phyloP scores from a whole-genome alignment of 2,329 filamentous ascomycete species.

The Metarhizium humberi region DNA sequence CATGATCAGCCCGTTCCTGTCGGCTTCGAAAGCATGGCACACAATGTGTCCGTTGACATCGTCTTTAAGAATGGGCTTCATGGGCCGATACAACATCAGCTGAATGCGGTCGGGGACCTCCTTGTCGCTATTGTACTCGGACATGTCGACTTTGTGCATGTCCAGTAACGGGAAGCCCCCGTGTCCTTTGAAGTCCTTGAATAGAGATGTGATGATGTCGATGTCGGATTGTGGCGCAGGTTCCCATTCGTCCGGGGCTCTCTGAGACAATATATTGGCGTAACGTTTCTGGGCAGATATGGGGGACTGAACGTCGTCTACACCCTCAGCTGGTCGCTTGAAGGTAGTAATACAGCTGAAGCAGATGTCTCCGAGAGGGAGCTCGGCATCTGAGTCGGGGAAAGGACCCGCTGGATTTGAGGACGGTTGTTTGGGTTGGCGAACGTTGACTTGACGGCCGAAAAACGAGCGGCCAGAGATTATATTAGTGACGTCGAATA shows the following conservation, averaged over 20 bases:
- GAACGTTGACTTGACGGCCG: constrained; percentile 38
- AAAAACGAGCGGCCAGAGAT: constrained; percentile 37
- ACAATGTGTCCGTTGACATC: constrained; percentile 36
- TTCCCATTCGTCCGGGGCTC: constrained; percentile 32
- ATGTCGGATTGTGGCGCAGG: constrained; percentile 37
- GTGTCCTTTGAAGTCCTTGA: constrained; percentile 16
- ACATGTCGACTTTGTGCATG: constrained; percentile 47
- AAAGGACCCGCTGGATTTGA: constrained; percentile 26
- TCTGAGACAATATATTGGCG: constrained; percentile 26
- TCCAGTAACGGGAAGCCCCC: constrained; percentile 40
- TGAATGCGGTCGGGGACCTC: constrained; percentile 36
- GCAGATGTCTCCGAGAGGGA: constrained; percentile 31
- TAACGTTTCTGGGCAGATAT: constrained; percentile 33
- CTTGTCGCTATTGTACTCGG: constrained; percentile 30
- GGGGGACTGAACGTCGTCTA: constrained; percentile 28
- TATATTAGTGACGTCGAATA: constrained; percentile 39
- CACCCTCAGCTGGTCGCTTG: constrained; percentile 29
- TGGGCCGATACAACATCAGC: constrained; percentile 39
- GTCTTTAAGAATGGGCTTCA: constrained; percentile 30
- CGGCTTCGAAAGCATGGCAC: constrained; percentile 41
- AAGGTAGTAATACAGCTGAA: constrained; percentile 46
- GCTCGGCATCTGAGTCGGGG: constrained; percentile 27
- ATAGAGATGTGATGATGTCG: constrained; percentile 24
- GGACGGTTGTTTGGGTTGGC: constrained; percentile 35
- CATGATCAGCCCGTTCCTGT: constrained; percentile 46